Percentiles rank a stretch among this genome's conserved stretches.
phyloP scores from a whole-genome alignment of 768 basidiomycete genomes.

The Boletus sensibilis region DNA sequence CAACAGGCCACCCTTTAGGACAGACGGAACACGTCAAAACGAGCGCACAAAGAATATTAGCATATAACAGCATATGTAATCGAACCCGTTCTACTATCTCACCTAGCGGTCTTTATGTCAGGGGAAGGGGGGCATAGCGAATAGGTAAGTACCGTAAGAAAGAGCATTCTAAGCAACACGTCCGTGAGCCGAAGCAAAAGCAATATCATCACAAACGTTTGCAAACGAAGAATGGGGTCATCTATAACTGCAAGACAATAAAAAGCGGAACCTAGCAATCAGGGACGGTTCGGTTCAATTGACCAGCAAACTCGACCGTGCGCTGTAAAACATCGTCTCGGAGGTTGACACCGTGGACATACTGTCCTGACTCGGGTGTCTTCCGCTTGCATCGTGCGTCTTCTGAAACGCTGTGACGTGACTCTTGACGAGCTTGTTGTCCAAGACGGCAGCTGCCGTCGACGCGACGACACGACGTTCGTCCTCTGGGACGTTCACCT shows the following conservation, averaged over 20 bases:
- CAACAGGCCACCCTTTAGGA: no score
- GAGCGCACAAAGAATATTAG: not conserved
- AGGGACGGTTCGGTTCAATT: not conserved
- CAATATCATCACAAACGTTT: conserved; percentile 1
- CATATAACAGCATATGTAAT: not conserved
- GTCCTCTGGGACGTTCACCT: conserved; percentile 6
- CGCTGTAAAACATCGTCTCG: conserved; percentile 31
- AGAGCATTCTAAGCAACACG: not conserved
- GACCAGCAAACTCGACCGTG: conserved; percentile 27
- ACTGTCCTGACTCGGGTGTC: conserved; percentile 29
- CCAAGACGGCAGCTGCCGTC: not conserved
- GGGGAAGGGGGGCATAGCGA: not conserved
- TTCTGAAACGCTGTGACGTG: conserved; percentile 13
- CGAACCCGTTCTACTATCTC: not conserved
- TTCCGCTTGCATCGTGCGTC: not conserved
- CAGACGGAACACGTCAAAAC: no score
- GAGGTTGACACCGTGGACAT: conserved; percentile 22
- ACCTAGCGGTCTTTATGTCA: not conserved
- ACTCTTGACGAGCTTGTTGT: conserved; percentile 6
- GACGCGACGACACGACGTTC: not conserved
- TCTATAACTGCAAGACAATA: not conserved
- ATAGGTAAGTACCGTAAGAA: conserved; percentile 4
- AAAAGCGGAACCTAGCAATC: not conserved
- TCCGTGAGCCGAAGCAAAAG: not conserved
- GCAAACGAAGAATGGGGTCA: not conserved